These are phyloP conservation scores for Alternaria viburni DNA, from an alignment of 2,329 filamentous ascomycete species.

Conservation along the genomic window DNA sequence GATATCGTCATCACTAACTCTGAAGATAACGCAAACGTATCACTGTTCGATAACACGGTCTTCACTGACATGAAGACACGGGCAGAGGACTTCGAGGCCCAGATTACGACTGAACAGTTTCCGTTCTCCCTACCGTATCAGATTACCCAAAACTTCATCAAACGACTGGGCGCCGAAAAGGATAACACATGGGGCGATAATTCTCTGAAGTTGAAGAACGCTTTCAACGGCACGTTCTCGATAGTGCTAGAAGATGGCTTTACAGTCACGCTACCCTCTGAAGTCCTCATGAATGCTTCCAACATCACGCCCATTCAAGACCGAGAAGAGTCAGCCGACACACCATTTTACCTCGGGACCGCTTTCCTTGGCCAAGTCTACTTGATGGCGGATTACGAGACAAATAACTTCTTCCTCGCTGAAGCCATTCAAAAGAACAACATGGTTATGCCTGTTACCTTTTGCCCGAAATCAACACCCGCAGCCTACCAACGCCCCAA, in stretches of 20 bases:
- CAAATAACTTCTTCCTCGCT: slow-evolving; percentile 50
- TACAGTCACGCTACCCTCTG: slow-evolving; percentile 47
- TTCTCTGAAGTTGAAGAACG: slow-evolving; percentile 45
- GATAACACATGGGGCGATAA: slow-evolving; percentile 48
- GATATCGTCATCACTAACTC: slow-evolving; percentile 48
- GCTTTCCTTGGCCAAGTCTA: slow-evolving; percentile 54
- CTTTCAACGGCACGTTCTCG: slow-evolving; percentile 50
- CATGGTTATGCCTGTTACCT: slow-evolving; percentile 50
- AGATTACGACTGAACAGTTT: slow-evolving; percentile 53
- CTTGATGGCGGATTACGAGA: slow-evolving; percentile 53
- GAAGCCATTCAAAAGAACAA: slow-evolving; percentile 48
- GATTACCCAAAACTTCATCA: slow-evolving; percentile 51
- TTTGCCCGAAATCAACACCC: slow-evolving; percentile 49
- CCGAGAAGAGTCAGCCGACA: slow-evolving; percentile 32
- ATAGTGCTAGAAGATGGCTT: slow-evolving; percentile 51
- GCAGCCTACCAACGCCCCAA: slow-evolving; percentile 38
- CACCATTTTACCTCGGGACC: slow-evolving; percentile 47
- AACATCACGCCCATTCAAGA: slow-evolving; percentile 47
- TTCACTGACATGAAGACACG: slow-evolving; percentile 43
- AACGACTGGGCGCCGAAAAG: slow-evolving; percentile 41
- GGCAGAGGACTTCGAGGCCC: slow-evolving; percentile 46
- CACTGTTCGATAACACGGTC: slow-evolving; percentile 39
- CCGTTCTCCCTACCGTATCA: slow-evolving; percentile 50
- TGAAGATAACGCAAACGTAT: slow-evolving; percentile 38
- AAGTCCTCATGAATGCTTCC: slow-evolving; percentile 48